A percentile compares a stretch with the other conserved stretches of the same genome.
These are phyloP conservation scores for Ramichloridium luteum DNA, from an alignment of 2,329 filamentous ascomycete genomes.

Conservation along the genomic window DNA sequence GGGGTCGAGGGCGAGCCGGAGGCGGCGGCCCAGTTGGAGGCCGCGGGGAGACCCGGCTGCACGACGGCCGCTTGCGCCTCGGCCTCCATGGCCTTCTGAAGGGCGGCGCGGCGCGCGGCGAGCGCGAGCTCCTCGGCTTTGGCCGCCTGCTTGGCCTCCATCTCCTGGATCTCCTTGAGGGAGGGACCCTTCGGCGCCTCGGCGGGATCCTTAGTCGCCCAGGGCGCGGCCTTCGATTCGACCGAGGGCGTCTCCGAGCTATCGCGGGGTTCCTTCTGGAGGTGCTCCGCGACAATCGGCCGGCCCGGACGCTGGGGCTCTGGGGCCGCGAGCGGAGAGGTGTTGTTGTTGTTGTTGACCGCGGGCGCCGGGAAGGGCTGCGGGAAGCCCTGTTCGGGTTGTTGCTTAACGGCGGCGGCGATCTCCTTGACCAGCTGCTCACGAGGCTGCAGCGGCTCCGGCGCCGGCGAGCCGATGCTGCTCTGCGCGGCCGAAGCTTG, in stretches of 20 bases:
- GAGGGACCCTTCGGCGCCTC: slow-evolving; percentile 74
- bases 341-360: slow-evolving; percentile 19
- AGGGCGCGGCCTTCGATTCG: slow-evolving; percentile 71
- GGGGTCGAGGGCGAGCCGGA: slow-evolving; percentile 55
- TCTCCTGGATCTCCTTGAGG: slow-evolving; percentile 91
- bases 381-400: slow-evolving; percentile 50
- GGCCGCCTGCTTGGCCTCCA: slow-evolving; percentile 84
- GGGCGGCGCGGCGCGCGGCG: slow-evolving; percentile 60
- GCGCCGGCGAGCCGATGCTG: slow-evolving; percentile 12
- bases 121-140: slow-evolving; percentile 73
- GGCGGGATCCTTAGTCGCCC: slow-evolving; percentile 67
- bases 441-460: slow-evolving; percentile 55
- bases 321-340: slow-evolving; percentile 75
- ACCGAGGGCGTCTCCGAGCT: slow-evolving; percentile 63
- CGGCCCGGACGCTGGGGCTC: slow-evolving; percentile 67
- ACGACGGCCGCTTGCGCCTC: slow-evolving; percentile 40
- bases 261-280: slow-evolving; percentile 54
- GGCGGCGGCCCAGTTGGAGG: slow-evolving; percentile 79
- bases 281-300: slow-evolving; percentile 68
- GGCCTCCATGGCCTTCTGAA: slow-evolving; percentile 65
- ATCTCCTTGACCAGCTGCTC: slow-evolving; percentile 68
- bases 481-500: slow-evolving; percentile 12
- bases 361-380: slow-evolving; percentile 62
- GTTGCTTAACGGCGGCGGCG: slow-evolving; percentile 49
- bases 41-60: slow-evolving; percentile 68